phyloP scores from a whole-genome alignment of 768 basidiomycete species.

The Boletus coccyginus region DNA sequence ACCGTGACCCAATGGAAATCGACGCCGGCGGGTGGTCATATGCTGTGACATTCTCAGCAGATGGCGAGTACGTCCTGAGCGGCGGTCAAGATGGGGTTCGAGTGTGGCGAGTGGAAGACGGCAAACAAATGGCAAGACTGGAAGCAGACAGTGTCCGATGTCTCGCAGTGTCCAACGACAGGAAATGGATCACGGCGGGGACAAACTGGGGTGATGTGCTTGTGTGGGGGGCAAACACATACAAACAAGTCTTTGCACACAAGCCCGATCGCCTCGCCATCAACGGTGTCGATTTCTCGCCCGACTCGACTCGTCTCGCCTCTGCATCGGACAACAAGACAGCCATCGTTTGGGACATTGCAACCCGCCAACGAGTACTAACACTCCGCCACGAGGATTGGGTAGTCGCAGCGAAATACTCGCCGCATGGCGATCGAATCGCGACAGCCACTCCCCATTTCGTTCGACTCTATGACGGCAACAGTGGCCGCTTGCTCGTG shows the following conservation, averaged over 20 bases:
- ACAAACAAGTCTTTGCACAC: background rate
- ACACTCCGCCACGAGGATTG: background rate
- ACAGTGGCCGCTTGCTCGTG: background rate
- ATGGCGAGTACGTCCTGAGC: background rate
- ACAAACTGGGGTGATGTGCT: background rate
- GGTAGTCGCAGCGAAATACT: background rate
- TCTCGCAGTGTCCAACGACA: background rate
- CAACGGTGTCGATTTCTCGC: constrained; percentile 1
- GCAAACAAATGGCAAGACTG: background rate
- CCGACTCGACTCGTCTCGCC: background rate
- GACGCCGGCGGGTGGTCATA: background rate
- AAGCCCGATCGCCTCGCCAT: background rate
- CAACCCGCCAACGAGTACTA: background rate
- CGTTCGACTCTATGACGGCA: background rate
- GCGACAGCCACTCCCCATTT: background rate
- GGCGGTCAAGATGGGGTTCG: too few relatives aligned
- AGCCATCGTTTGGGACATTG: background rate
- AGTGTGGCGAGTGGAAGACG: background rate
- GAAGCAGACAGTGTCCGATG: background rate
- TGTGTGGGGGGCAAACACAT: background rate
- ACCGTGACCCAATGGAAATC: background rate
- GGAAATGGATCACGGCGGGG: background rate
- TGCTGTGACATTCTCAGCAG: background rate
- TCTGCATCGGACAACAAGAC: background rate
- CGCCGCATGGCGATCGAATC: background rate